These are phyloP conservation scores for Ogataea trehaloabstinens DNA, from an alignment of 805 yeast species.

Conservation along the genomic window DNA sequence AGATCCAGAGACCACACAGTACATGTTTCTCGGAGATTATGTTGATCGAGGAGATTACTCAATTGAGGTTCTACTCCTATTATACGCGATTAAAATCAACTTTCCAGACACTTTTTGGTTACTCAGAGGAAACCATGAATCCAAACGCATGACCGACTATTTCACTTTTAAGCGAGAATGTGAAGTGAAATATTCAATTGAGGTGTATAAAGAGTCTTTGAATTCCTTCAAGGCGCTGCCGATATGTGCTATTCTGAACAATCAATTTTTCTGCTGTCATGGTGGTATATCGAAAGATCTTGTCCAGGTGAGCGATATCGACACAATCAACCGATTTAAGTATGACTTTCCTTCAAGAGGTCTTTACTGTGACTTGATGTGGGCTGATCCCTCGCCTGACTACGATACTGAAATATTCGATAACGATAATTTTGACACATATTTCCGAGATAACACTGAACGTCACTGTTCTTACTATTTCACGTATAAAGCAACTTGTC, in stretches of 20 bases:
- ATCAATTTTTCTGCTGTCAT: constrained; percentile 92
- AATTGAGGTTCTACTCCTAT: constrained; percentile 73
- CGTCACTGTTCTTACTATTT: constrained; percentile 90
- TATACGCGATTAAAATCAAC: constrained; percentile 76
- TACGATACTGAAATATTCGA: constrained; percentile 55
- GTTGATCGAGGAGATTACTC: constrained; percentile 95
- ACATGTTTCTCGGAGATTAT: constrained; percentile 88
- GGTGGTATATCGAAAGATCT: constrained; percentile 93
- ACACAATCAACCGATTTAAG: constrained; percentile 68
- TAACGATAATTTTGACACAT: constrained; percentile 37
- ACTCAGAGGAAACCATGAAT: constrained; percentile 93
- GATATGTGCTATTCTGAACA: constrained; percentile 86
- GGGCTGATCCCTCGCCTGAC: constrained; percentile 93
- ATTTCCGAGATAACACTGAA: constrained; percentile 66
- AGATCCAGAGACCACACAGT: constrained; percentile 69
- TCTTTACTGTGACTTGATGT: constrained; percentile 85
- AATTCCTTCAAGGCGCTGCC: constrained; percentile 83
- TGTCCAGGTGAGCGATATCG: constrained; percentile 63
- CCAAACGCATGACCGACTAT: constrained; percentile 87
- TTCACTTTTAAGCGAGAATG: constrained; percentile 93
- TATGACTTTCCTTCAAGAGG: constrained; percentile 89
- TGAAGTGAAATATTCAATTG: constrained; percentile 69
- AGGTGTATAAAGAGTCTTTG: constrained; percentile 69
- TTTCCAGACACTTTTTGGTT: constrained; percentile 74
- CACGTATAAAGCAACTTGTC: constrained; percentile 76